A percentile compares a stretch with the other conserved stretches of the same genome.
Conservation (phyloP, 2,329 filamentous ascomycete genomes). For the Tolypocladium sp. region DNA sequence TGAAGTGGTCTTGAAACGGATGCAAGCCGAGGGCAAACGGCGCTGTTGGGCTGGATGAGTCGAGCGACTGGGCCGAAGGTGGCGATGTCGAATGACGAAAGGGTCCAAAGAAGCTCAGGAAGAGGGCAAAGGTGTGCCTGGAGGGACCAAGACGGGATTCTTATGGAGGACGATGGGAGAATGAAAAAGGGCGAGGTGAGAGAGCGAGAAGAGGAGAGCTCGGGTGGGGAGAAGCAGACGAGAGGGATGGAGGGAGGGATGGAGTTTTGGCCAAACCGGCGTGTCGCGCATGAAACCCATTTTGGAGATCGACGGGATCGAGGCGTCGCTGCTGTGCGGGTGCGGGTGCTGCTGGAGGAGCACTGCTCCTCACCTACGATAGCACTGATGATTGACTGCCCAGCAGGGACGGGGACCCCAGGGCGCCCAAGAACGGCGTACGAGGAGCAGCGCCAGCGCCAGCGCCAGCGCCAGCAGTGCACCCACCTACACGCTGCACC, state of each 20-base stretch:
- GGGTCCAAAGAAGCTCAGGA: neutral
- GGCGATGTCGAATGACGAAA: neutral
- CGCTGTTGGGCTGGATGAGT: neutral
- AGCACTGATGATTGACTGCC: no score
- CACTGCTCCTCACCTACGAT: no score
- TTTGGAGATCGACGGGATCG: constrained; percentile 23
- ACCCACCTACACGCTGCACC: neutral
- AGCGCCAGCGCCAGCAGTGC: neutral
- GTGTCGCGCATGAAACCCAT: constrained; percentile 20
- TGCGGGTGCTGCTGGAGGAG: no score
- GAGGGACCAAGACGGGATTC: neutral
- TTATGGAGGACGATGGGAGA: neutral
- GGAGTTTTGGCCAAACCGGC: constrained; percentile 18
- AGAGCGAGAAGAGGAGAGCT: constrained; percentile 2
- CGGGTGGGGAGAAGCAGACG: neutral
- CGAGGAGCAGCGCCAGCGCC: neutral
- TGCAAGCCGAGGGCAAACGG: neutral
- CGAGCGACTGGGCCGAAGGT: neutral
- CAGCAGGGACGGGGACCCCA: neutral
- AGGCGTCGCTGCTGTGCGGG: constrained; percentile 7
- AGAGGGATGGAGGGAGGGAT: constrained; percentile 14
- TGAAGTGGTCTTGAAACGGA: neutral
- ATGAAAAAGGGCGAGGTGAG: neutral
- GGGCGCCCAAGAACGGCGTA: neutral
- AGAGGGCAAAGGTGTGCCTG: neutral